Base-by-base conservation (phyloP, 768 basidiomycete genomes). In the Suillus sp. region DNA sequence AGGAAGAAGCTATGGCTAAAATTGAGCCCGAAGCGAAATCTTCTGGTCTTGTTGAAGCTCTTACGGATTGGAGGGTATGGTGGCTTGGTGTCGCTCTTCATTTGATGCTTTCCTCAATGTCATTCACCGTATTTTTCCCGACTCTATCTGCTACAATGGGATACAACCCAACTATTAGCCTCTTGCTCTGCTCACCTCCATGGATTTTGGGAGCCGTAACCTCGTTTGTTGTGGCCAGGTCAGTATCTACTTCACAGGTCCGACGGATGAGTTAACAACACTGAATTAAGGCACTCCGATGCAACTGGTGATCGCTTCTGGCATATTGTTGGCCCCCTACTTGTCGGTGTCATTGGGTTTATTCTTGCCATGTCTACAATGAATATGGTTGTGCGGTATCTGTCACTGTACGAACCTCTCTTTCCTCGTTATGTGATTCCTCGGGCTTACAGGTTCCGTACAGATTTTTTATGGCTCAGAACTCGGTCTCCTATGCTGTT, bases 51-150 rank as follows among this genome's bases (percentile, higher is more conserved):
- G 60, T 71, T 8, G 70, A 87, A 68, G 87, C 90, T 16, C 37
- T 91, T 59, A 79, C 78, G 22, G 92, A 94, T 70, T 87, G 86
- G 88, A 90, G 86, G 74, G 87, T 94, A 37, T 94, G 92, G 89
- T 90, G 84, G 84, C 78, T 95, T 53, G 83, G 89, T 20, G 64
- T 90, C 35, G 81, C 87, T 2, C 72, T 90, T 55, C 84, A 83
- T 20, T 82, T 83, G 64, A 80, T 86, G 75, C 1, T 13, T 45
- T 73, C 86, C 34, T 83, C 88, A 10, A 69, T 90, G 35, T 87
- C 85, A 14, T 93, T 92, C 80, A 87, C 89, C 70, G 86, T 85
- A 16, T 92, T 87, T 72, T 93, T 93, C 78, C 91, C 89, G 14
- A 91, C 91, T 0, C 75, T 94, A 60, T 85, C 84, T 45, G 83